Base-by-base conservation (phyloP, 2,329 filamentous ascomycete genomes). In the Clathrospora elynae region DNA sequence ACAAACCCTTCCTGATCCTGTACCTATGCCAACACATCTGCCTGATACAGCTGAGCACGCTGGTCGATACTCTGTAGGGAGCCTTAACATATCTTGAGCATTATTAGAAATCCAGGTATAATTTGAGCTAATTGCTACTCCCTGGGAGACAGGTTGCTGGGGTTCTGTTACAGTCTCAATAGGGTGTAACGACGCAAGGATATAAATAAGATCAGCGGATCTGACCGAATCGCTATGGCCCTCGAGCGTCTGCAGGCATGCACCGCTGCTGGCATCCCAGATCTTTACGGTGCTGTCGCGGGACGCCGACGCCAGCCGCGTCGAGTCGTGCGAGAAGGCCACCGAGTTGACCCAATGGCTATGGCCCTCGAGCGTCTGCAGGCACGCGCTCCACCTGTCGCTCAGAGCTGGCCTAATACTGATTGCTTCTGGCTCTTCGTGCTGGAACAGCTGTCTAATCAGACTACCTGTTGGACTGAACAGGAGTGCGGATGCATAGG, bases 281-380 rank as follows among this genome's bases (percentile, higher is more conserved):
- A 49, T 33, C 26, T n/a, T n/a, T n/a, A n/a, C n/a, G n/a, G n/a
- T n/a, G n/a, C n/a, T n/a, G n/a, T n/a, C n/a, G n/a, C n/a, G n/a
- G n/a, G n/a, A n/a, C n/a, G n/a, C n/a, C n/a, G n/a, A n/a, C n/a
- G n/a, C n/a, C n/a, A n/a, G n/a, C n/a, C n/a, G n/a, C n/a, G n/a
- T n/a, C n/a, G n/a, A n/a, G 35, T 53, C 44, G 24, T 40, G 46
- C n/a, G 60, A 63, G 49, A 66, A 64, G 14, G 53, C 53, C 18
- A 67, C 49, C 1, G 42, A 50, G 3, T 0, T 35, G 33, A 62
- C 51, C 8, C 3, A 4, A 25, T 35, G 9, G 30, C 33, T 46
- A 43, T 60, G 51, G 23, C 51, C 58, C 34, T 61, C 42, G 32
- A 65, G 55, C 30, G 54, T 61, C 35, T 55, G 53, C 16, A 57